phyloP scores from a whole-genome alignment of 192 early-diverging fungal species.

The Dispira simplex region DNA sequence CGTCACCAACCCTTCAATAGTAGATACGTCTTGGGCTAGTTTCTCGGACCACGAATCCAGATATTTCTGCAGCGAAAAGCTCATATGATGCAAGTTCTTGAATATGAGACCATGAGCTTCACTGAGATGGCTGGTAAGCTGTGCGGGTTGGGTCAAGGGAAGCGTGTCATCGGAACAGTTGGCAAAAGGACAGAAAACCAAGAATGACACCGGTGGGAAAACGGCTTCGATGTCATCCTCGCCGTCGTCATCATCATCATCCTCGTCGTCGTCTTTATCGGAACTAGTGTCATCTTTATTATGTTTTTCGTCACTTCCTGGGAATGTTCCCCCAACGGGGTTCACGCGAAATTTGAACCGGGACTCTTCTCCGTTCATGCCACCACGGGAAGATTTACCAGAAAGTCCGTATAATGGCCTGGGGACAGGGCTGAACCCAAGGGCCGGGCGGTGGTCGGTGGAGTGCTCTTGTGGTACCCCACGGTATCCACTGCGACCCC shows the following conservation, averaged over 20 bases:
- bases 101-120: conserved; percentile 44
- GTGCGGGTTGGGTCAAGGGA: conserved; percentile 40
- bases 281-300: too few relatives aligned
- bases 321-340: too few relatives aligned
- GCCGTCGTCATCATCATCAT: conserved; percentile 25
- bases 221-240: conserved; percentile 16
- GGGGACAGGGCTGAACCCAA: too few relatives aligned
- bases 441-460: too few relatives aligned
- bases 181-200: conserved; percentile 53
- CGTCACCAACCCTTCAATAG: conserved; percentile 11
- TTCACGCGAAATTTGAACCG: too few relatives aligned
- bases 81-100: conserved; percentile 60
- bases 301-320: too few relatives aligned
- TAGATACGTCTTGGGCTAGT: conserved; percentile 17
- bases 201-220: conserved; percentile 29
- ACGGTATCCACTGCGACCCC: too few relatives aligned
- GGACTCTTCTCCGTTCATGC: too few relatives aligned
- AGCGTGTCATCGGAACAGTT: conserved; percentile 26
- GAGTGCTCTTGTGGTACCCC: too few relatives aligned
- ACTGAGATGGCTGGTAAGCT: conserved; percentile 47
- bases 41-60: conserved; percentile 52
- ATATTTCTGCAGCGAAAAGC: conserved; percentile 60
- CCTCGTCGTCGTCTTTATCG: neutral
- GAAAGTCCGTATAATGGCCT: too few relatives aligned
- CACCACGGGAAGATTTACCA: too few relatives aligned